Conservation (phyloP, 495 filamentous ascomycete genomes). For the Hyaloscypha bicolor region DNA sequence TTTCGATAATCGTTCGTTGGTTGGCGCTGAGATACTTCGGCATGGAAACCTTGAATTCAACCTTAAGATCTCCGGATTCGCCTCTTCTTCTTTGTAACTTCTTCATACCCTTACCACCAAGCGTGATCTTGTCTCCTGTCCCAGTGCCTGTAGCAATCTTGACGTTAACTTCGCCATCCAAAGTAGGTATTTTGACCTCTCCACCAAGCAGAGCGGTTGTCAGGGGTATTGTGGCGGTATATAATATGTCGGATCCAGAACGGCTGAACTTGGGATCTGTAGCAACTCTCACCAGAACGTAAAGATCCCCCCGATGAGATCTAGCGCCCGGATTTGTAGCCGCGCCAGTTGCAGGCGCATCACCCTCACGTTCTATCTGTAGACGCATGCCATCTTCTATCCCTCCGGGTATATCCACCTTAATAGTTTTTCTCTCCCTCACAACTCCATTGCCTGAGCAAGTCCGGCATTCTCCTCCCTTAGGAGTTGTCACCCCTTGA, state of each 20-base stretch:
- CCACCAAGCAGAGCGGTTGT: constrained; percentile 93
- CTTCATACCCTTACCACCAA: constrained; percentile 91
- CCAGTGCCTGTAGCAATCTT: constrained; percentile 87
- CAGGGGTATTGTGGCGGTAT: constrained; percentile 87
- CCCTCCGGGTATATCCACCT: constrained; percentile 88
- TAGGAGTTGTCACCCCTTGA: constrained; percentile 68
- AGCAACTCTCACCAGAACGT: constrained; percentile 80
- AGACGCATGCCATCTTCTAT: constrained; percentile 95
- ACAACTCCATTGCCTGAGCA: constrained; percentile 81
- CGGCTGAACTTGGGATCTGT: constrained; percentile 86
- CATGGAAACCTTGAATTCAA: constrained; percentile 95
- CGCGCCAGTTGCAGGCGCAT: constrained; percentile 75
- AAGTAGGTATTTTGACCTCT: constrained; percentile 83
- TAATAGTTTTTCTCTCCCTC: constrained; percentile 75
- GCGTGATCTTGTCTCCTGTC: constrained; percentile 86
- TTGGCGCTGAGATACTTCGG: constrained; percentile 89
- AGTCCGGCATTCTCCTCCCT: constrained; percentile 73
- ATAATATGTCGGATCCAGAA: constrained; percentile 83
- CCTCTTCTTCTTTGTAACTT: constrained; percentile 60
- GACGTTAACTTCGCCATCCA: constrained; percentile 86
- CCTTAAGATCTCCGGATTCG: constrained; percentile 73
- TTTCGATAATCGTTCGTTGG: constrained; percentile 88
- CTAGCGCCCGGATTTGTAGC: constrained; percentile 57
- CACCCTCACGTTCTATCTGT: constrained; percentile 78
- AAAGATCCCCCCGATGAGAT: constrained; percentile 78